These are phyloP conservation scores for Plasmodium coatneyi DNA, from an alignment of 169 alveolate genomes.

Conservation along the genomic window DNA sequence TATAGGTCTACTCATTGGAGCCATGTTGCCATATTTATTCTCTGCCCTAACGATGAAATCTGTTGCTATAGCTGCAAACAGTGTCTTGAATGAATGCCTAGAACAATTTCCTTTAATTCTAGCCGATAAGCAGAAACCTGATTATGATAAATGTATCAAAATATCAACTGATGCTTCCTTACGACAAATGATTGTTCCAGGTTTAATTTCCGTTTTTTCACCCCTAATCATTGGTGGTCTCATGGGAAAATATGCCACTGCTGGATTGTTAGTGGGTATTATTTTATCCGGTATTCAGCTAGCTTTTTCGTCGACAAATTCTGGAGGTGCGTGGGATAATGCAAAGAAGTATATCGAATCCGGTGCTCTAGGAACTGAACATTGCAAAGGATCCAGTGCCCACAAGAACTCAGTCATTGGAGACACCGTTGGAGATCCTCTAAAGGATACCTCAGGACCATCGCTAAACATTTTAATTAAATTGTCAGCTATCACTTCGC, in stretches of 20 bases:
- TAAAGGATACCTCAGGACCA: constrained; percentile 96
- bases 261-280: constrained; percentile 93
- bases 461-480: constrained; percentile 89
- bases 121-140: constrained; percentile 85
- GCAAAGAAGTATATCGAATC: constrained; percentile 90
- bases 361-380: constrained; percentile 82
- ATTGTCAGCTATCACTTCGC: constrained; percentile 89
- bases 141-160: constrained; percentile 88
- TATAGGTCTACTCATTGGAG: constrained; percentile 90
- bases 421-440: constrained; percentile 95
- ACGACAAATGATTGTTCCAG: constrained; percentile 91
- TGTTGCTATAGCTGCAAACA: constrained; percentile 92
- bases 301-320: constrained; percentile 89
- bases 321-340: constrained; percentile 95
- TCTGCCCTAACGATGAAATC: constrained; percentile 93
- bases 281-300: constrained; percentile 90
- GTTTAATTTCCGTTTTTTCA: constrained; percentile 85
- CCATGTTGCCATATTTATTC: constrained; percentile 93
- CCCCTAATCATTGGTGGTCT: constrained; percentile 87
- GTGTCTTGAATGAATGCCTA: constrained; percentile 90
- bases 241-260: constrained; percentile 90
- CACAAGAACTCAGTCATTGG: constrained; percentile 92
- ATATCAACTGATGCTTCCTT: constrained; percentile 90
- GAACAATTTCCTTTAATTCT: constrained; percentile 88
- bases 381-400: constrained; percentile 82